Evolutionary conservation across 805 yeast genomes (phyloP).

Genomic region (Metschnikowia baotianmanensis): DNA sequence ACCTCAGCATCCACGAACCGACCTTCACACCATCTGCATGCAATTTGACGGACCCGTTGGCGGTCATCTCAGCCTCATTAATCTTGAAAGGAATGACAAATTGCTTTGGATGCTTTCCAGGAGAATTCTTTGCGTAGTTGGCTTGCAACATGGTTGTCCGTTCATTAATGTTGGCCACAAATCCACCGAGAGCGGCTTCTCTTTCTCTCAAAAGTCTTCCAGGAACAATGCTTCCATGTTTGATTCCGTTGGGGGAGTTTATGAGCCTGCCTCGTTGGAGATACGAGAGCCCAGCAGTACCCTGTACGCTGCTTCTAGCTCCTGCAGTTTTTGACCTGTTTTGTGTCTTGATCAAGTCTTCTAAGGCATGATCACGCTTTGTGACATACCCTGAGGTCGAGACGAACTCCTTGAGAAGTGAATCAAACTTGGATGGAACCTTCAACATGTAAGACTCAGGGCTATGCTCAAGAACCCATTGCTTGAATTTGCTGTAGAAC

Average conservation of each 20-base stretch:
- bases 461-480: slow-evolving; percentile 51
- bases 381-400: slow-evolving; percentile 20
- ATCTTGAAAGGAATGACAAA: slow-evolving; percentile 43
- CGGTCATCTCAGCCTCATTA: slow-evolving; percentile 34
- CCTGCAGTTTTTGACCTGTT: slow-evolving; percentile 7
- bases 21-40: slow-evolving; percentile 40
- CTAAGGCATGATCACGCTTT: slow-evolving; percentile 22
- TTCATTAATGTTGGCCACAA: slow-evolving; percentile 36
- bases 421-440: slow-evolving; percentile 24
- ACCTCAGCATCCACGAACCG: slow-evolving; percentile 40
- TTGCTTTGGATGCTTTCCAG: slow-evolving; percentile 44
- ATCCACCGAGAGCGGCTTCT: slow-evolving; percentile 59
- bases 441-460: slow-evolving; percentile 36
- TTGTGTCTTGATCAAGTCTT: slow-evolving; percentile 23
- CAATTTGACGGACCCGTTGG: slow-evolving; percentile 39
- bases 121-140: slow-evolving; percentile 32
- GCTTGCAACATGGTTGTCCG: slow-evolving; percentile 35
- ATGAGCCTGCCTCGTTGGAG: slow-evolving; percentile 62
- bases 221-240: slow-evolving; percentile 54
- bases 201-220: slow-evolving; percentile 59
- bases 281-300: slow-evolving; percentile 77
- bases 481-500: slow-evolving; percentile 51
- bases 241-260: slow-evolving; percentile 70
- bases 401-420: slow-evolving; percentile 36
- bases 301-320: slow-evolving; percentile 41